Percentiles rank a stretch among this genome's conserved stretches.
phyloP scores from a whole-genome alignment of 208 protist species.

The Wallacemonas sp. region DNA sequence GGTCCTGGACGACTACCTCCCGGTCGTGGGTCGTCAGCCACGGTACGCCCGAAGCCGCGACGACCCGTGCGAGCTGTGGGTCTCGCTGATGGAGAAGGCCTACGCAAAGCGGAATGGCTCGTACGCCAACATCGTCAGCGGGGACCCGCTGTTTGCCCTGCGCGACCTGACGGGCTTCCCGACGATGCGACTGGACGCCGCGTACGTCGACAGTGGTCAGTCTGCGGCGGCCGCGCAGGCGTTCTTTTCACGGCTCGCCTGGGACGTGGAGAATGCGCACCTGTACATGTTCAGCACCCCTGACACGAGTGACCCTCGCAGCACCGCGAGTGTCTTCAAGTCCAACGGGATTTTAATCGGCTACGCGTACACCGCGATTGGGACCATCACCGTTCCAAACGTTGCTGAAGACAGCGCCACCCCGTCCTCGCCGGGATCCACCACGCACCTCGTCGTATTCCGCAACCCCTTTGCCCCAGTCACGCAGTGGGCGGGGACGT shows the following conservation, averaged over 20 bases:
- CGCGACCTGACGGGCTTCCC: slow-evolving; percentile 65
- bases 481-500: slow-evolving; percentile 56
- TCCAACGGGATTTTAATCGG: slow-evolving; percentile 47
- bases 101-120: slow-evolving; percentile 78
- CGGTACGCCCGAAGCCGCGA: slow-evolving; percentile 49
- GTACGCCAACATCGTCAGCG: slow-evolving; percentile 69
- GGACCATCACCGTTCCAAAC: slow-evolving; percentile 21
- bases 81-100: slow-evolving; percentile 79
- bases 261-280: slow-evolving; percentile 34
- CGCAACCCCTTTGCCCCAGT: slow-evolving; percentile 62
- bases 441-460: slow-evolving; percentile 36
- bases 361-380: slow-evolving; percentile 57
- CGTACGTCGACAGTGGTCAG: slow-evolving; percentile 27
- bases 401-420: too few relatives aligned
- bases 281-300: slow-evolving; percentile 58
- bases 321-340: slow-evolving; percentile 23
- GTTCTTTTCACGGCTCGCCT: slow-evolving; percentile 50
- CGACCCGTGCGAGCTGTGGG: slow-evolving; percentile 81
- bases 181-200: slow-evolving; percentile 41
- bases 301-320: slow-evolving; percentile 28
- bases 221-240: slow-evolving; percentile 25
- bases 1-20: slow-evolving; percentile 71
- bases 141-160: slow-evolving; percentile 69
- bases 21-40: slow-evolving; percentile 45
- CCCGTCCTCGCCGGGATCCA: background rate